Percentiles rank a stretch among this genome's conserved stretches.
phyloP scores from a whole-genome alignment of 1,284 basidiomycete species.

The Pisolithus thermaeus region DNA sequence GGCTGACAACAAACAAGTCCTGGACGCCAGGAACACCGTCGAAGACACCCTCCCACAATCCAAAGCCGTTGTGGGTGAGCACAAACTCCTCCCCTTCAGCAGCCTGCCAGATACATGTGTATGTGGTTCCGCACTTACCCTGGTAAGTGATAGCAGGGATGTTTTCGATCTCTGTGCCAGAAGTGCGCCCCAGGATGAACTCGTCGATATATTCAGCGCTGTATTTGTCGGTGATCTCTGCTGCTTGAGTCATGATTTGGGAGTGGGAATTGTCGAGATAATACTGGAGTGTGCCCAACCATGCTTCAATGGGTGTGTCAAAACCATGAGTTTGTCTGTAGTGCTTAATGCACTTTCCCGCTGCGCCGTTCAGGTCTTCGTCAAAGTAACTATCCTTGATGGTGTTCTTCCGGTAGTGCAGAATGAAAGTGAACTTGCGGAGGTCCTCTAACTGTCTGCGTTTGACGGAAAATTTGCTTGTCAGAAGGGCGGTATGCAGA shows the following conservation, averaged over 20 bases:
- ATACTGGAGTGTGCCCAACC: constrained; percentile 11
- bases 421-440: constrained; percentile 30
- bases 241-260: constrained; percentile 17
- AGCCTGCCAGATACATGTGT: constrained; percentile 24
- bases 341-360: constrained; percentile 19
- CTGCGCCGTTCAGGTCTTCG: constrained; percentile 17
- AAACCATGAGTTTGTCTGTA: constrained; percentile 19
- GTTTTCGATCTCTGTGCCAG: constrained; percentile 12
- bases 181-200: constrained; percentile 6
- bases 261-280: constrained; percentile 28
- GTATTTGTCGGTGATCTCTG: constrained; percentile 2
- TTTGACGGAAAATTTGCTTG: constrained; percentile 15
- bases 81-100: constrained; percentile 23
- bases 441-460: constrained; percentile 22
- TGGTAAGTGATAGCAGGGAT: constrained; percentile 19
- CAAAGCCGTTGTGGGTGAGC: constrained; percentile 21
- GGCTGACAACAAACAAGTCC: constrained; percentile 23
- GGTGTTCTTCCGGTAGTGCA: constrained; percentile 25
- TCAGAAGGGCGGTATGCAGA: constrained; percentile 14
- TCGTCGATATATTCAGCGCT: constrained; percentile 1
- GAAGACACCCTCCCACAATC: constrained; percentile 24
- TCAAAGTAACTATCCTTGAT: constrained; percentile 17
- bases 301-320: constrained; percentile 15
- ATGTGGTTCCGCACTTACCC: constrained; percentile 10
- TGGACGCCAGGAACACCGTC: constrained; percentile 11